phyloP scores from a whole-genome alignment of 2,329 filamentous ascomycete species.

The Lomentospora prolificans region DNA sequence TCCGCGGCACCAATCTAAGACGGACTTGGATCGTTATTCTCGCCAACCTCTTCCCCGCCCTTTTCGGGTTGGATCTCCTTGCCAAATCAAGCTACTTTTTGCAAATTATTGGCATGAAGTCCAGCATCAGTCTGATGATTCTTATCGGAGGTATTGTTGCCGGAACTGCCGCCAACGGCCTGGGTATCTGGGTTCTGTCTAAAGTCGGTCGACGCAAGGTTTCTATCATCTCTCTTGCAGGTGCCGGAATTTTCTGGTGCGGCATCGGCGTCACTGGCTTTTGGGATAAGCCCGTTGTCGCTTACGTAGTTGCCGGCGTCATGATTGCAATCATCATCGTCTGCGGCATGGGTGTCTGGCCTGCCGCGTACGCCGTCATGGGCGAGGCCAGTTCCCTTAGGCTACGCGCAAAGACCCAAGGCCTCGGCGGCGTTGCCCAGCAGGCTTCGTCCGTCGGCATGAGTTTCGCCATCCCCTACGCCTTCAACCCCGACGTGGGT shows the following conservation, averaged over 20 bases:
- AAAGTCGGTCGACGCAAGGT: slow-evolving; percentile 29
- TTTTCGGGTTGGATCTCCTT: slow-evolving; percentile 35
- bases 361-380: slow-evolving; percentile 29
- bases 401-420: slow-evolving; percentile 32
- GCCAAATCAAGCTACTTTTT: slow-evolving; percentile 31
- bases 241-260: slow-evolving; percentile 28
- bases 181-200: slow-evolving; percentile 33
- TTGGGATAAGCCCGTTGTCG: not conserved
- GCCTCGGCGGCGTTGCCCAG: slow-evolving; percentile 31
- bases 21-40: slow-evolving; percentile 31
- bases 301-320: slow-evolving; percentile 7
- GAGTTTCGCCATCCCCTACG: slow-evolving; percentile 31
- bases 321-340: slow-evolving; percentile 34
- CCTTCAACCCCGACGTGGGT: slow-evolving; percentile 28
- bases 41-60: slow-evolving; percentile 29
- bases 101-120: slow-evolving; percentile 23
- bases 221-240: slow-evolving; percentile 22
- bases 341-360: slow-evolving; percentile 32
- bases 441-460: slow-evolving; percentile 28
- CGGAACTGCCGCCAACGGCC: slow-evolving; percentile 33
- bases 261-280: slow-evolving; percentile 28
- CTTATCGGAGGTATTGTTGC: slow-evolving; percentile 34
- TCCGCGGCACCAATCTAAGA: slow-evolving; percentile 30
- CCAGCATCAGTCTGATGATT: slow-evolving; percentile 27
- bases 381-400: slow-evolving; percentile 33